These are phyloP conservation scores for Brasilioporus rufonigricans DNA, from an alignment of 768 basidiomycete genomes.

Conservation along the genomic window DNA sequence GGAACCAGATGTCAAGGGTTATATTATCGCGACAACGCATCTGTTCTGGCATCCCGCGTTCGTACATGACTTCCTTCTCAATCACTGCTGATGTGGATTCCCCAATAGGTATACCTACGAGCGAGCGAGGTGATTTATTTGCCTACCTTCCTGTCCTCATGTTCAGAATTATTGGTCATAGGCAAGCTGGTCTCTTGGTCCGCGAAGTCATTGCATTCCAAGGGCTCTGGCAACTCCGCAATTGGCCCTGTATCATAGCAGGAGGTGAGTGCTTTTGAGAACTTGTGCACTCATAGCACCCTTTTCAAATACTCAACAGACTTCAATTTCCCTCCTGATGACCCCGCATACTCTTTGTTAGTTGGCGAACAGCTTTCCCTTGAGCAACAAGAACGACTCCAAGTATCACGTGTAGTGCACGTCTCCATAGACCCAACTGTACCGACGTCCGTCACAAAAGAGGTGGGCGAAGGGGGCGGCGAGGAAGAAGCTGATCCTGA, in stretches of 20 bases:
- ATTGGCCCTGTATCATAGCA: slow-evolving; percentile 81
- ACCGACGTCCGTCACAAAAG: slow-evolving; percentile 23
- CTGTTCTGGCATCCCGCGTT: slow-evolving; percentile 94
- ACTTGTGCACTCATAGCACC: not conserved
- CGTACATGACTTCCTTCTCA: slow-evolving; percentile 19
- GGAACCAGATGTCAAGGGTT: slow-evolving; percentile 40
- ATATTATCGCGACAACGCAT: slow-evolving; percentile 86
- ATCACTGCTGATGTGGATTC: not conserved
- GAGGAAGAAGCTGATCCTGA: slow-evolving; percentile 54
- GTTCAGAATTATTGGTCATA: slow-evolving; percentile 24
- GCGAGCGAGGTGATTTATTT: slow-evolving; percentile 60
- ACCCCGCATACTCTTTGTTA: slow-evolving; percentile 79
- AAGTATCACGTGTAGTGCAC: slow-evolving; percentile 70
- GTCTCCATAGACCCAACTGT: slow-evolving; percentile 64
- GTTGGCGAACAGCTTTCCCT: slow-evolving; percentile 56
- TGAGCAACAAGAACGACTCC: slow-evolving; percentile 51
- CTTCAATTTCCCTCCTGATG: slow-evolving; percentile 85
- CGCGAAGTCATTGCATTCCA: slow-evolving; percentile 62
- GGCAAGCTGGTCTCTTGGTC: slow-evolving; percentile 76
- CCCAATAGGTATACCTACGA: slow-evolving; percentile 62
- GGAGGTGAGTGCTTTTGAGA: slow-evolving; percentile 58
- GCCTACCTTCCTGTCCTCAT: not conserved
- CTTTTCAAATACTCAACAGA: slow-evolving; percentile 44
- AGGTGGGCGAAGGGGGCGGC: slow-evolving; percentile 40
- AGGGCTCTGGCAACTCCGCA: slow-evolving; percentile 36